These are phyloP conservation scores for Porphyridium purpureum DNA, from an alignment of 23 red algal genomes.

Conservation along the genomic window DNA sequence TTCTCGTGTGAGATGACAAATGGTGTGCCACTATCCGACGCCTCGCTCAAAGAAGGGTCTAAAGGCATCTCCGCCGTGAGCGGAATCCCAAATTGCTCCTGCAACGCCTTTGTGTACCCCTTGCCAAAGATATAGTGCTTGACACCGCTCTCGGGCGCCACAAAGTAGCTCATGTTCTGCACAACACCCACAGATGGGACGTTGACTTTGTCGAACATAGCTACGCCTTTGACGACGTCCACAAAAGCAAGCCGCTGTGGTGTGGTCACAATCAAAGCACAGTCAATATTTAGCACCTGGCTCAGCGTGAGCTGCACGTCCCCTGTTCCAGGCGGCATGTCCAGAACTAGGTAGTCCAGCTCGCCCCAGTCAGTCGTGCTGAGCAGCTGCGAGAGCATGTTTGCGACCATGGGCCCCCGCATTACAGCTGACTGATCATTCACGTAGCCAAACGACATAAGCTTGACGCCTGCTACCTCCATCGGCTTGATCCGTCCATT, in stretches of 20 bases:
- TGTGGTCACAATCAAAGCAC: constrained; percentile 93
- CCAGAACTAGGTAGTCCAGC: constrained; percentile 88
- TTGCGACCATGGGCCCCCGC: constrained; percentile 94
- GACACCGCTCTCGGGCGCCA: constrained; percentile 49
- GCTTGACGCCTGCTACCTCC: constrained; percentile 47
- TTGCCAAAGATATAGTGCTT: constrained; percentile 81
- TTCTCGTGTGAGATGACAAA: constrained; percentile 32
- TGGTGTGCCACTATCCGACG: constrained; percentile 57
- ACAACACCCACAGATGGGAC: constrained; percentile 87
- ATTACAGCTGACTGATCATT: constrained; percentile 89
- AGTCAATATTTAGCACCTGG: constrained; percentile 70
- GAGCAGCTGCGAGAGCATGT: constrained; percentile 87
- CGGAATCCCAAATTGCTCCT: constrained; percentile 62
- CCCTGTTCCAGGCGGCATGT: constrained; percentile 97
- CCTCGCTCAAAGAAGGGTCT: constrained; percentile 45
- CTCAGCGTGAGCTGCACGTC: constrained; percentile 93
- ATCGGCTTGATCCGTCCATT: constrained; percentile 77
- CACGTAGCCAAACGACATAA: constrained; percentile 99
- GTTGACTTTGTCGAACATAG: constrained; percentile 88
- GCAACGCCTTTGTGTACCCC: constrained; percentile 45
- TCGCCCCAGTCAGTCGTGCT: constrained; percentile 83
- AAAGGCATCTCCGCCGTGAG: constrained; percentile 64
- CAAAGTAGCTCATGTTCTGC: constrained; percentile 96
- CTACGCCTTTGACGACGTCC: constrained; percentile 94
- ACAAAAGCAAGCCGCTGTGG: constrained; percentile 91